Percentiles rank a stretch among this genome's conserved stretches.
Evolutionary conservation across 2,329 filamentous ascomycete species (phyloP).

Genomic region (Penicillium paneum): DNA sequence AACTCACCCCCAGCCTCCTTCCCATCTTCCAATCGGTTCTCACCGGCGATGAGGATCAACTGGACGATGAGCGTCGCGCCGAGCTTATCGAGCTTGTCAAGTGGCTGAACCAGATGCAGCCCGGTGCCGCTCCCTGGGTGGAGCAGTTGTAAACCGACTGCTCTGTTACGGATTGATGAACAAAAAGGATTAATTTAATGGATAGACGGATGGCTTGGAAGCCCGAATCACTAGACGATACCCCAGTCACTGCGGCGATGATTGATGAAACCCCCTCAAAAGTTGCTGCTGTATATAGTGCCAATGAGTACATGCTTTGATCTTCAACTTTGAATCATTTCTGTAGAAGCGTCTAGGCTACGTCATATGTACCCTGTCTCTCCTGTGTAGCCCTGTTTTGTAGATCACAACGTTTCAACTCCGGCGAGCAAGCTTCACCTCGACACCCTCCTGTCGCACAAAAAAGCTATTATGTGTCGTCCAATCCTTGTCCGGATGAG

Average conservation of each 20-base stretch:
- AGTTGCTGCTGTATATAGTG: conserved; percentile 29
- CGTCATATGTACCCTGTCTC: neutral
- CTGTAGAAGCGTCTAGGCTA: neutral
- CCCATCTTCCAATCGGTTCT: conserved; percentile 50
- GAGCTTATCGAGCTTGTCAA: conserved; percentile 49
- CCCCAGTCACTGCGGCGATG: conserved; percentile 28
- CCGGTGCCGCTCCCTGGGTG: conserved; percentile 39
- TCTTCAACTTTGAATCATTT: neutral
- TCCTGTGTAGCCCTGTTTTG: neutral
- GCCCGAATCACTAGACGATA: conserved; percentile 34
- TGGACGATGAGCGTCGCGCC: conserved; percentile 48
- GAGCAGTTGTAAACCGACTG: conserved; percentile 34
- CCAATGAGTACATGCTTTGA: conserved; percentile 18
- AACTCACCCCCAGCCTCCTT: conserved; percentile 46
- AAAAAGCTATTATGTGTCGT: conserved; percentile 57
- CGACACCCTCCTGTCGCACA: conserved; percentile 55
- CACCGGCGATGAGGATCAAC: conserved; percentile 44
- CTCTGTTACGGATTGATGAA: conserved; percentile 22
- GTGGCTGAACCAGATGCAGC: conserved; percentile 47
- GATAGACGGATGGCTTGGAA: conserved; percentile 29
- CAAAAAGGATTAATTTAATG: conserved; percentile 21
- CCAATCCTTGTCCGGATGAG: conserved; percentile 49
- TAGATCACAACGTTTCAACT: neutral
- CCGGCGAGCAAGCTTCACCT: conserved; percentile 40
- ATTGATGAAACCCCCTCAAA: conserved; percentile 30